These are phyloP conservation scores for Cryptococcus sp. DNA, from an alignment of 1,284 basidiomycete species.

Conservation along the genomic window DNA sequence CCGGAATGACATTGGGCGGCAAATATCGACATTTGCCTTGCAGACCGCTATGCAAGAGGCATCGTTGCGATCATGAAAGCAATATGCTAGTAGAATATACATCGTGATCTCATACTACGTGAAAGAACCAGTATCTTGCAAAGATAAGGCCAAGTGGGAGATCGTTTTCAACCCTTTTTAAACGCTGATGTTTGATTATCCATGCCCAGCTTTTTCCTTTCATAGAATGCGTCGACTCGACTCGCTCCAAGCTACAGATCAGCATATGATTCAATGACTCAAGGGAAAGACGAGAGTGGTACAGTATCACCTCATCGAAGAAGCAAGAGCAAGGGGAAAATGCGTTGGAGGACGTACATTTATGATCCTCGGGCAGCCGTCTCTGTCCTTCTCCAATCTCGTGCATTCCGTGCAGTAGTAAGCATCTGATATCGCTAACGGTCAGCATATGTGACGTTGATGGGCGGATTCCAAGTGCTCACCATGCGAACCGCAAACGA, in stretches of 20 bases:
- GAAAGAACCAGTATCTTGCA: too few species aligned
- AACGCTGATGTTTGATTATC: conserved; percentile 33
- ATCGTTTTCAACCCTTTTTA: conserved; percentile 36
- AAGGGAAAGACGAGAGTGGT: background rate
- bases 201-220: conserved; percentile 40
- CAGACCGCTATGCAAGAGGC: too few species aligned
- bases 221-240: conserved; percentile 45
- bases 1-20: too few species aligned
- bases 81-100: too few species aligned
- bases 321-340: background rate
- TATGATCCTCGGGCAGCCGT: conserved; percentile 98
- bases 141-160: too few species aligned
- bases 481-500: conserved; percentile 94
- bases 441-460: background rate
- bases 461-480: conserved; percentile 33
- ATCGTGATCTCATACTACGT: too few species aligned
- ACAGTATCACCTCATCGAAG: background rate
- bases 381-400: conserved; percentile 90
- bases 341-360: conserved; percentile 51
- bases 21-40: too few species aligned
- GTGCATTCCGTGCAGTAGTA: conserved; percentile 98
- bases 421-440: conserved; percentile 84
- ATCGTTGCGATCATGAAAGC: too few species aligned
- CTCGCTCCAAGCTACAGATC: conserved; percentile 37
- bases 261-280: conserved; percentile 1